Base-by-base conservation (phyloP, 768 basidiomycete species). In the Leccinellum albellum region DNA sequence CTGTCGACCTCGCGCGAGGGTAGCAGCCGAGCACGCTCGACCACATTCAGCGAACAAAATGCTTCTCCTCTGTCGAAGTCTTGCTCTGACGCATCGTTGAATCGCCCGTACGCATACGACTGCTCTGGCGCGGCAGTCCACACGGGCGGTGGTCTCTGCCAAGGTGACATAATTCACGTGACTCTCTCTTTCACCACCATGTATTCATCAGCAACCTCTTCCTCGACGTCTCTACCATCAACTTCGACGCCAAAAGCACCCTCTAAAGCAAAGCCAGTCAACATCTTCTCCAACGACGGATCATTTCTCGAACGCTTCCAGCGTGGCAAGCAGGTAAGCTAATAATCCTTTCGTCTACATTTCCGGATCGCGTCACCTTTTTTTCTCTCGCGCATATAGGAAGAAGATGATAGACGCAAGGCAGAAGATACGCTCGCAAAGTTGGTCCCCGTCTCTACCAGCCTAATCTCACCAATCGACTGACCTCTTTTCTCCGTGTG, bases 231-330 rank as follows among this genome's bases (percentile, higher is more conserved):
- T 20, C 37, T 40, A 5, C n/a, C 37, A 20, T 17, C 37, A n/a
- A 20, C 37, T 3, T 20, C 21, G 7, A 14, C 20, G 7, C 31
- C 62, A 3, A 70, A 64, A 33, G 26, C 50, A 6, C 49, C 55
- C n/a, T 54, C 68, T 17, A 77, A 75, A 64, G 45, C 74, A 37
- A 84, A 82, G 61, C 73, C 78, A 13, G 73, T 76, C 49, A 88
- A 87, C 66, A 79, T 87, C 21, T 88, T 88, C 66, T 78, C 84
- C 54, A 81, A 87, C 66, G 86, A 87, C 62, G 86, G 86, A 8
- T 85, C 85, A 9, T 88, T 87, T 67, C 72, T 87, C 54, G 80
- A 87, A 61, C 78, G 85, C 10, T 79, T 87, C 64, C 82, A 85
- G 69, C 79, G 81, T 29, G 73, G 74, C 48, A 81, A 79, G 71